Base-by-base conservation (phyloP, 2,329 filamentous ascomycete species). In the Ustulina deusta region DNA sequence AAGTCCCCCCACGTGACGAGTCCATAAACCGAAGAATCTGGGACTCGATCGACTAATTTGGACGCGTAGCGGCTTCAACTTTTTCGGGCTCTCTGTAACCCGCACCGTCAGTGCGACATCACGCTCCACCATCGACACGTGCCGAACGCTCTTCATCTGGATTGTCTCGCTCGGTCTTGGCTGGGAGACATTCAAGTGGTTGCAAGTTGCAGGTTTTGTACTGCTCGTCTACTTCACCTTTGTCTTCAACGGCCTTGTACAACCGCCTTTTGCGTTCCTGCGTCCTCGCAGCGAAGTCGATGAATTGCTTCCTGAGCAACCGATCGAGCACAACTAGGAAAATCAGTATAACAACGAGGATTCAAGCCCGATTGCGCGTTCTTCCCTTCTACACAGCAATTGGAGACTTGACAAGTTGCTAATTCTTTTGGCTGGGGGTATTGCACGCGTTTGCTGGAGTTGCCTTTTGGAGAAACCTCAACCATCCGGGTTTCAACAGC, bases 131-230 rank as follows among this genome's bases (percentile, higher is more conserved):
- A 98, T 99, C 75, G 96, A 99, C 80, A 99, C 96, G 0, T 98
- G 94, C 84, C 90, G 95, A 46, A 99, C 96, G 0, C 87, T 99
- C 0, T 98, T 99, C 82, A 98, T 99, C 81, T 99, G 96, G 96
- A 87, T 99, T 32, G 93, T 97, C 15, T 97, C 93, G 20, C 87
- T 99, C 4, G 93, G 92, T 3, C 87, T 99, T 1, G 94, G 94
- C 68, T 99, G 96, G 96, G 96, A 99, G 82, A 90, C 89, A 0
- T 98, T 99, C 87, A 98, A 98, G 82, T 97, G 93, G 91, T 87
- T 99, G 6, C 96, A 99, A 81, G 93, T 99, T 15, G 79, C 89
- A 2, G 96, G 96, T 1, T 99, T 99, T 74, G 92, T 83, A 1
- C 82, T 97, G 72, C 86, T 99, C 40, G 96, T 99, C 15, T 99